Conservation (phyloP, 257 asterid genomes). For the Sherardia arvensis region DNA sequence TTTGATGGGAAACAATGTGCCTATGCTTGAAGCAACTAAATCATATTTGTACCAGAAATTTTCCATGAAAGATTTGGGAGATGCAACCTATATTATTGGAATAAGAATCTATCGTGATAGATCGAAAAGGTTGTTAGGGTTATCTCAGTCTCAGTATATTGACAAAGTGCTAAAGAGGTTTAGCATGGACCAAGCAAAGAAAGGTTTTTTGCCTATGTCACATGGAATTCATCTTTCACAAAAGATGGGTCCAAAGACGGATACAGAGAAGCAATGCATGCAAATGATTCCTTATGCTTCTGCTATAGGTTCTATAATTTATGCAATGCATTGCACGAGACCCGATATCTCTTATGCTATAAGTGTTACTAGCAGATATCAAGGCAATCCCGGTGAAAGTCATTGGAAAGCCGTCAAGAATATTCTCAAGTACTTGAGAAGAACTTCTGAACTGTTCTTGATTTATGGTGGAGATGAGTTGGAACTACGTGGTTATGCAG, state of each 20-base stretch:
- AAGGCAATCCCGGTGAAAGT: background rate
- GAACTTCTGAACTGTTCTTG: background rate
- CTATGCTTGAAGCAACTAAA: too few relatives aligned
- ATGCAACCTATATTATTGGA: too few relatives aligned
- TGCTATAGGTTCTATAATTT: background rate
- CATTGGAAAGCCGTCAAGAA: background rate
- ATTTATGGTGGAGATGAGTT: background rate
- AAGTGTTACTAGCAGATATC: background rate
- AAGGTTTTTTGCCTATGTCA: too few relatives aligned
- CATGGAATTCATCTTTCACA: background rate
- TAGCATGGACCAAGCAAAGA: too few relatives aligned
- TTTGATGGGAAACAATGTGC: too few relatives aligned
- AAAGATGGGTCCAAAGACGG: background rate
- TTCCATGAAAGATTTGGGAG: too few relatives aligned
- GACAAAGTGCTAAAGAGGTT: too few relatives aligned
- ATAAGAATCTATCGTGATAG: too few relatives aligned
- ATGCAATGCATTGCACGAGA: background rate
- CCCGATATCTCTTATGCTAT: background rate
- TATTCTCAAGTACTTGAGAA: background rate
- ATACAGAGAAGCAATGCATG: too few relatives aligned
- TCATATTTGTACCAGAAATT: too few relatives aligned
- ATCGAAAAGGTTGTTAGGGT: too few relatives aligned
- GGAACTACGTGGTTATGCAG: background rate
- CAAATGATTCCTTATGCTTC: background rate
- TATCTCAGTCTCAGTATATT: too few relatives aligned